A percentile compares a stretch with the other conserved stretches of the same genome.
These are phyloP conservation scores for Sicyos baderoa DNA, from an alignment of 306 rosid species.

Conservation along the genomic window DNA sequence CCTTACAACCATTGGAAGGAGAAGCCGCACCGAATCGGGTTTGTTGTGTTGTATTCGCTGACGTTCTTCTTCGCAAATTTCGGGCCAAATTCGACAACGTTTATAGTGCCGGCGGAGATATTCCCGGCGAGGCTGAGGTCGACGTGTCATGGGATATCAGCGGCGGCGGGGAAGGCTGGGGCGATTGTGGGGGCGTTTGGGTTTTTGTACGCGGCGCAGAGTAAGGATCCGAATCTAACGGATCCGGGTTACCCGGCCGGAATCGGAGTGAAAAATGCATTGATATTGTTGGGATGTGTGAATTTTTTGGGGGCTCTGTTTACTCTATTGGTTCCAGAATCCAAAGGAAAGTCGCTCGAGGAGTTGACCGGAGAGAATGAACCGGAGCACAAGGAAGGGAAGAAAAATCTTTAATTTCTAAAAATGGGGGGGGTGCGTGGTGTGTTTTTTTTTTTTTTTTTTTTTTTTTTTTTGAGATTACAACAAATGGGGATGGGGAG, in stretches of 20 bases:
- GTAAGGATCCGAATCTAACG: not conserved
- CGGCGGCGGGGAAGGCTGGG: conserved; percentile 20
- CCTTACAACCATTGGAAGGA: conserved; percentile 22
- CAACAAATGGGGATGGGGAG: too few species aligned
- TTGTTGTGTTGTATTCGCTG: conserved; percentile 5
- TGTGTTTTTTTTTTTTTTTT: not conserved
- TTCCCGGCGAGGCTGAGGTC: conserved; percentile 24
- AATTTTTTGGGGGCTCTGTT: conserved; percentile 7
- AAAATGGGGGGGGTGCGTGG: too few species aligned
- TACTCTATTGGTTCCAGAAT: conserved; percentile 21
- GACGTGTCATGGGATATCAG: conserved; percentile 27
- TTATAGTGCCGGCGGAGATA: conserved; percentile 21
- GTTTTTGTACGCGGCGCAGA: conserved; percentile 18
- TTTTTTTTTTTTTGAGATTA: too few species aligned
- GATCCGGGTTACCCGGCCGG: conserved; percentile 23
- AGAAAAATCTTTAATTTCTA: not conserved
- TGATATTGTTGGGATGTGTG: conserved; percentile 9
- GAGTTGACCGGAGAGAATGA: conserved; percentile 17
- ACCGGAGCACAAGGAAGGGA: not conserved
- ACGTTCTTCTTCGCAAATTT: conserved; percentile 25
- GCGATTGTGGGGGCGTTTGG: conserved; percentile 24
- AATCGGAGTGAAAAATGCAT: conserved; percentile 18
- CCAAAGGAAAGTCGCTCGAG: conserved; percentile 22
- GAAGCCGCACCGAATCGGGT: not conserved
- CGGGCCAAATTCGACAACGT: conserved; percentile 23